Percentiles rank a stretch among this genome's conserved stretches.
Conservation (phyloP, 2,329 filamentous ascomycete species). For the Clonostachys chloroleuca region DNA sequence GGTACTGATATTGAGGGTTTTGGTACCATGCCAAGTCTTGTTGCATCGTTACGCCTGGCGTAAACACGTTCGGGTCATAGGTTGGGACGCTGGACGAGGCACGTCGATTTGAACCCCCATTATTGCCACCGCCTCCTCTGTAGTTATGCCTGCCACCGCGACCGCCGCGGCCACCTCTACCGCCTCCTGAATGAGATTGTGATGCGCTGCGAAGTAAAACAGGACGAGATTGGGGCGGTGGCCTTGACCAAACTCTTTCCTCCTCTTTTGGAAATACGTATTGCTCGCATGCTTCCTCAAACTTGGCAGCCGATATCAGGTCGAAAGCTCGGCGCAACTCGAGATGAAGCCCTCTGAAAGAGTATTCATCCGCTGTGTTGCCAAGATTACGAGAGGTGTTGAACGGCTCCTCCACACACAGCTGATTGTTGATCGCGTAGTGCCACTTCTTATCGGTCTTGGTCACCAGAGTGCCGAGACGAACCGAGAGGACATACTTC, state of each 20-base stretch:
- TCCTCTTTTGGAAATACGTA: conserved; percentile 87
- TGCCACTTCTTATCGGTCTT: conserved; percentile 90
- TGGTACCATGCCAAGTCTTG: conserved; percentile 48
- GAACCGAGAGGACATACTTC: conserved; percentile 77
- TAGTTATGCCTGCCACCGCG: conserved; percentile 41
- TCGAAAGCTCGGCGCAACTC: conserved; percentile 89
- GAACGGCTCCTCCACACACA: conserved; percentile 97
- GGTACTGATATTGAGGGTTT: conserved; percentile 25
- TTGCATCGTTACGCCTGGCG: conserved; percentile 34
- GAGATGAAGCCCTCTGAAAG: conserved; percentile 84
- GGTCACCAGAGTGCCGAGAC: conserved; percentile 71
- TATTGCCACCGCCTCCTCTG: conserved; percentile 30
- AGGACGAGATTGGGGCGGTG: conserved; percentile 48
- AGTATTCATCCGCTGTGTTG: conserved; percentile 94
- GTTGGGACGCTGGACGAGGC: conserved; percentile 46
- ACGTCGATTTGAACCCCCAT: conserved; percentile 37
- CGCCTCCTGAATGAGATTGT: conserved; percentile 51
- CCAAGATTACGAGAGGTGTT: conserved; percentile 85
- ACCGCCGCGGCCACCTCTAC: conserved; percentile 42
- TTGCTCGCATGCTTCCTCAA: conserved; percentile 81
- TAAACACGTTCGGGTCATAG: conserved; percentile 43
- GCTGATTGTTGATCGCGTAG: conserved; percentile 69
- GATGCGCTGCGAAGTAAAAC: conserved; percentile 57
- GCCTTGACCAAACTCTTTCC: conserved; percentile 54
- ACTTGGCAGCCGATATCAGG: conserved; percentile 70